Conservation (phyloP, 208 protist species). For the Hexamita inflata region DNA sequence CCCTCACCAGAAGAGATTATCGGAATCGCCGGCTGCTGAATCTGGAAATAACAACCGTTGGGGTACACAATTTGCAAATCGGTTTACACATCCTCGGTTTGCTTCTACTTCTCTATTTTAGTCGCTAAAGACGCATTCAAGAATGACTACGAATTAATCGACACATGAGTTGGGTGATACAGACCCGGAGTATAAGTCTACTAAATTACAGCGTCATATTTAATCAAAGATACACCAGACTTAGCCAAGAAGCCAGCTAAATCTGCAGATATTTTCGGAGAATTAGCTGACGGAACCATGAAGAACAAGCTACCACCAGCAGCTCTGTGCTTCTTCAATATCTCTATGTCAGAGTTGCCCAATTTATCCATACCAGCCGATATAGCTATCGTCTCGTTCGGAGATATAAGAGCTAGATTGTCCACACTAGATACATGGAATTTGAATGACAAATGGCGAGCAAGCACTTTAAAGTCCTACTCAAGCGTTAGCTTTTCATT, state of each 20-base stretch:
- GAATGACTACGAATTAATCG: neutral
- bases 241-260: neutral
- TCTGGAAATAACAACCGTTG: neutral
- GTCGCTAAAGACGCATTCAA: neutral
- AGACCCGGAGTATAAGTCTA: neutral
- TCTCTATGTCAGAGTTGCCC: neutral
- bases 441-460: no score
- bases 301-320: neutral
- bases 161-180: slow-evolving; percentile 19
- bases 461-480: no score
- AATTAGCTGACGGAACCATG: neutral
- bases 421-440: no score
- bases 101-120: slow-evolving; percentile 7
- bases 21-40: neutral
- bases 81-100: neutral
- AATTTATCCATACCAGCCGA: neutral
- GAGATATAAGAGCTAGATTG: neutral
- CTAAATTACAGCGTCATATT: slow-evolving; percentile 13
- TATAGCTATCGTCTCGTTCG: neutral
- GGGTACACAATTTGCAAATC: slow-evolving; percentile 18
- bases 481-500: no score
- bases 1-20: slow-evolving; percentile 14
- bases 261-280: neutral
- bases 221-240: neutral
- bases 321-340: neutral